Percentiles rank a stretch among this genome's conserved stretches.
Conservation (phyloP, 1,284 basidiomycete species). For the Mycena citricolor region DNA sequence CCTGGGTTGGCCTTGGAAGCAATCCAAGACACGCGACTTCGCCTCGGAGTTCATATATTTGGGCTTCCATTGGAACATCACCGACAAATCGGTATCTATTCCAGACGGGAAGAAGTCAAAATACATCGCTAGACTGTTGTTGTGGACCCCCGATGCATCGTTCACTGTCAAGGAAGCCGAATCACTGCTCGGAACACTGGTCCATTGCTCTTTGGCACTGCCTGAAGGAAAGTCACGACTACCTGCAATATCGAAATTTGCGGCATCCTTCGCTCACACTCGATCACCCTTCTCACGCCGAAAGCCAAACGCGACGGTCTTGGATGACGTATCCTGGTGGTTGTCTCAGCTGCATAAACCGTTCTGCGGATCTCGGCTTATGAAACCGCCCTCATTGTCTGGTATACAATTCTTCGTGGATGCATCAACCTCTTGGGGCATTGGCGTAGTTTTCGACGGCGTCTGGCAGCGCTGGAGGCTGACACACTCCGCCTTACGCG, state of each 20-base stretch:
- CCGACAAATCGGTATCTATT: conserved; percentile 22
- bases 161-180: conserved; percentile 24
- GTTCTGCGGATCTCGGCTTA: neutral
- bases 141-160: conserved; percentile 17
- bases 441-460: conserved; percentile 5
- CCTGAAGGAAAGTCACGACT: conserved; percentile 30
- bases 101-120: conserved; percentile 23
- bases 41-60: conserved; percentile 20
- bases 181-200: conserved; percentile 33
- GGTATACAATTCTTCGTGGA: conserved; percentile 24
- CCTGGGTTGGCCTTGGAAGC: conserved; percentile 6
- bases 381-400: conserved; percentile 23
- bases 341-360: conserved; percentile 11
- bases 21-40: conserved; percentile 11
- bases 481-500: conserved; percentile 24
- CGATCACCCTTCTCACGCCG: conserved; percentile 15
- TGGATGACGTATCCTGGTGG: conserved; percentile 37
- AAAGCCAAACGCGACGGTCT: conserved; percentile 24
- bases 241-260: conserved; percentile 30
- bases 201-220: conserved; percentile 35
- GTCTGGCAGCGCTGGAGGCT: conserved; percentile 9
- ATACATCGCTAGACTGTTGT: conserved; percentile 19
- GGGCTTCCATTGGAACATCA: conserved; percentile 29
- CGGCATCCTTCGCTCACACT: conserved; percentile 24
- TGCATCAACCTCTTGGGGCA: conserved; percentile 4